Evolutionary conservation across 805 yeast genomes (phyloP).

Genomic region (Myxozyma neotropica): DNA sequence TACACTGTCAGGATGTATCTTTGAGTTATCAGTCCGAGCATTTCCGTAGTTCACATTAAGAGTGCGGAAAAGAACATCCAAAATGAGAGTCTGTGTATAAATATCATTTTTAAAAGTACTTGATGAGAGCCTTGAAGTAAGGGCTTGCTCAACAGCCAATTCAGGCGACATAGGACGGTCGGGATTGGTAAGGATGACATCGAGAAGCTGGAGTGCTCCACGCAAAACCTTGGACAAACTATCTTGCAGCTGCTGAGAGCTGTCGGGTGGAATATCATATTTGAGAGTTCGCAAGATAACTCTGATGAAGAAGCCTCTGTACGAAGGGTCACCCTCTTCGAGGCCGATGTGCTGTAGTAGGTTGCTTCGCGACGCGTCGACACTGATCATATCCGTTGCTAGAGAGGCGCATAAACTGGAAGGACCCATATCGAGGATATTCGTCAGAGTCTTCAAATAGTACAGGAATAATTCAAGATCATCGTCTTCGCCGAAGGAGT

Average conservation of each 20-base stretch:
- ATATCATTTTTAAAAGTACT: conserved; percentile 29
- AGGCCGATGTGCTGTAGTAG: conserved; percentile 33
- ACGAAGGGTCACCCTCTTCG: conserved; percentile 34
- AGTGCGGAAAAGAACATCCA: conserved; percentile 31
- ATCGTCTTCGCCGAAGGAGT: conserved; percentile 48
- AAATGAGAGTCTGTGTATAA: conserved; percentile 30
- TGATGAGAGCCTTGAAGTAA: conserved; percentile 28
- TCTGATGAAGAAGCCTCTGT: conserved; percentile 32
- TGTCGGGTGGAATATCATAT: conserved; percentile 31
- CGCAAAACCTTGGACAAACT: conserved; percentile 31
- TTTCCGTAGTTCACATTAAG: conserved; percentile 32
- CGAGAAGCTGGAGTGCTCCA: conserved; percentile 32
- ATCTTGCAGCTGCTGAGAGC: conserved; percentile 31
- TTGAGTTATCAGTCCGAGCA: conserved; percentile 19
- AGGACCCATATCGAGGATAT: conserved; percentile 54
- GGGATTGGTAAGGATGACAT: conserved; percentile 26
- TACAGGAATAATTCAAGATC: conserved; percentile 69
- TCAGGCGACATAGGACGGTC: conserved; percentile 25
- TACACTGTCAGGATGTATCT: conserved; percentile 28
- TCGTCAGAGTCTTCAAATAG: conserved; percentile 55
- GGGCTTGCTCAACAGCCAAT: conserved; percentile 31
- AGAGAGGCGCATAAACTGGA: conserved; percentile 50
- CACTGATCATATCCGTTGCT: conserved; percentile 56
- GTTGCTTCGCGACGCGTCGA: conserved; percentile 33
- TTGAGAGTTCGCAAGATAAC: conserved; percentile 32